Evolutionary conservation across 768 basidiomycete genomes (phyloP), one percentile per base, ranked within the genome.

Genomic region (Boletus rex-veris): DNA sequence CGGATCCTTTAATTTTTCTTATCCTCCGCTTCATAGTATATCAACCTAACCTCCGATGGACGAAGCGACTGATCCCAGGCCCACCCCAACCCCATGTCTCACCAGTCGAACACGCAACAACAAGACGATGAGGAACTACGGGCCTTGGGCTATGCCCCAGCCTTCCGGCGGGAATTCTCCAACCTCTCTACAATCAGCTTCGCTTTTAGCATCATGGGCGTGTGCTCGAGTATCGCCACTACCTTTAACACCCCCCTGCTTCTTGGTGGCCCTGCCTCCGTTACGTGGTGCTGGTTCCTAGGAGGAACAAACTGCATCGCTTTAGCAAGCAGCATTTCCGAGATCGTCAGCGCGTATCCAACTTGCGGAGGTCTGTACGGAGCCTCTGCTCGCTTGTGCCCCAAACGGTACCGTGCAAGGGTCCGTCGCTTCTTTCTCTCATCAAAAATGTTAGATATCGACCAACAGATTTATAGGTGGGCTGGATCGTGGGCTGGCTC

Each of bases 321-420:
- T 7, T 50, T 73, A 7, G 64, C 66, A 15, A 61, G 66, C 37
- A 71, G 70, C 12, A 60, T 71, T 24, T 33, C 69, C 4, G 69
- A 71, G 53, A 36, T 71, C 9, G 69, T 64, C 55, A 71, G 69
- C 5, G 67, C 69, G 3, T 69, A 65, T 58, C 67, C 67, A 38
- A 71, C 67, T 9, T 68, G 66, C 15, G 66, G 66, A 7, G 67
- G 59, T 9, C 46, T 67, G 4, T 90, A 90, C 60, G 88, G 87
- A n/a, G 88, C 88, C 4, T 89, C 88, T 26, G 86, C 87, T n/a
- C 82, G 83, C 63, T 72, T 89, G 9, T 82, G 83, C 6, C 88
- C 88, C 0, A 77, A 74, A 58, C 77, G 68, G 52, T 77, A 87
- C 62, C 81, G 88, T 48, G 82, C 88, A 37, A 80, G 74, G 64